Base-by-base conservation (phyloP, 805 yeast species). In the Lipomyces yamanashiensis region DNA sequence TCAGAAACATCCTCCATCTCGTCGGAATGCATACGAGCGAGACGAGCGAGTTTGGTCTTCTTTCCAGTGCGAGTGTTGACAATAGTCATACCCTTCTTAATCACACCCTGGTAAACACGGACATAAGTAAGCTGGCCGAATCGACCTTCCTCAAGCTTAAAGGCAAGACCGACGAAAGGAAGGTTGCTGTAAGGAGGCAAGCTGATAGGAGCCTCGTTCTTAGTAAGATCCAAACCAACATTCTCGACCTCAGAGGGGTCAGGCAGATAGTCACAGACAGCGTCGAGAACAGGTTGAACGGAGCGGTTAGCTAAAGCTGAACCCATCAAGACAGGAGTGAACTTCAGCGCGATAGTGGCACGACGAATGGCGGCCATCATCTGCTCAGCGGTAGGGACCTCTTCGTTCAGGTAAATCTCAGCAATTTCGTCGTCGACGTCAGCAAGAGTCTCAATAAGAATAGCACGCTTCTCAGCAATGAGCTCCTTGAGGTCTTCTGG, bases 271-370 rank as follows among this genome's bases (percentile, higher is more conserved):
- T 93, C 98, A 69, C 93, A 93, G 64, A 95, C 96, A 47, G 98
- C 95, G 76, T 95, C 98, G 71, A 95, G 82, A 43, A 93, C 97
- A 23, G 92, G 92, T 81, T 95, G 99, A 69, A 95, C 84, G 77
- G 98, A 97, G 70, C 87, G 90, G 80, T 95, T 95, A 63, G 98
- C 99, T 68, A 95, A 82, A 19, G 99, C 99, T 55, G 98, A 91
- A 23, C 99, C 99, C 98, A 95, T 95, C 69, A 93, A 81, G n/a
- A 95, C 98, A n/a, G 99, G 99, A 13, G 98, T 91, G 81, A 95
- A 95, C 75, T 85, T 89, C 80, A 98, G 87, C 39, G 92, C 96
- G 78, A 93, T 93, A 19, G 99, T 95, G 56, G 98, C 84, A 73
- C 97, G 86, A 77, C 99, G 88, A 71, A 95, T 95, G 49, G 97